Evolutionary conservation across 148 eudicot genomes (phyloP).

Genomic region (Mesembryanthemum crystallinum): DNA sequence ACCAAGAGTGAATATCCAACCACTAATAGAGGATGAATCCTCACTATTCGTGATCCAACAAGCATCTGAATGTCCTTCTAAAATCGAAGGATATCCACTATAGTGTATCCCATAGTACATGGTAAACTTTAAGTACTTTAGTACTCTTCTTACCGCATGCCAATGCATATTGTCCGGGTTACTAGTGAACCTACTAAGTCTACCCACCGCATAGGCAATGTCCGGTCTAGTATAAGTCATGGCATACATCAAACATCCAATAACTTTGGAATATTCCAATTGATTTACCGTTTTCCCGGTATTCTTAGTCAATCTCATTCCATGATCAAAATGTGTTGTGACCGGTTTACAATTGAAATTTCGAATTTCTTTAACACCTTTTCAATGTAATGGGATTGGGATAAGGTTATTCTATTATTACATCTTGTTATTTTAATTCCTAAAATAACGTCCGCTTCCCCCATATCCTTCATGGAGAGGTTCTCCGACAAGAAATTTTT

Average conservation of each 20-base stretch:
- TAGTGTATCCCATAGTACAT: neutral
- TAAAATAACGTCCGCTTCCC: too few species aligned
- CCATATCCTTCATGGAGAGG: too few species aligned
- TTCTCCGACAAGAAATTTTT: too few species aligned
- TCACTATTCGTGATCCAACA: neutral
- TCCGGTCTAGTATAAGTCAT: too few species aligned
- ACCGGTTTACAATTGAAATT: neutral
- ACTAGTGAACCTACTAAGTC: neutral
- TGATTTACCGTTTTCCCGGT: neutral
- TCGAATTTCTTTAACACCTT: too few species aligned
- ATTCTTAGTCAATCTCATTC: neutral
- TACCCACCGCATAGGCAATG: too few species aligned
- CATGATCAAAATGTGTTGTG: neutral
- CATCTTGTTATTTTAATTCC: too few species aligned
- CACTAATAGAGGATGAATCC: neutral
- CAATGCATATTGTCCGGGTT: neutral
- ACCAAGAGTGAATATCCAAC: neutral
- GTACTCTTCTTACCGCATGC: neutral
- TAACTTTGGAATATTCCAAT: neutral
- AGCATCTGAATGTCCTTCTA: neutral
- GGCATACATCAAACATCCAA: neutral
- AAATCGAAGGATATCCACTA: too few species aligned
- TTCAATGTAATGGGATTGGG: too few species aligned
- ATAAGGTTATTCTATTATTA: too few species aligned
- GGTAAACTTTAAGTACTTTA: neutral